Conservation (phyloP, 257 asterid species). For the Osmanthus fragrans region DNA sequence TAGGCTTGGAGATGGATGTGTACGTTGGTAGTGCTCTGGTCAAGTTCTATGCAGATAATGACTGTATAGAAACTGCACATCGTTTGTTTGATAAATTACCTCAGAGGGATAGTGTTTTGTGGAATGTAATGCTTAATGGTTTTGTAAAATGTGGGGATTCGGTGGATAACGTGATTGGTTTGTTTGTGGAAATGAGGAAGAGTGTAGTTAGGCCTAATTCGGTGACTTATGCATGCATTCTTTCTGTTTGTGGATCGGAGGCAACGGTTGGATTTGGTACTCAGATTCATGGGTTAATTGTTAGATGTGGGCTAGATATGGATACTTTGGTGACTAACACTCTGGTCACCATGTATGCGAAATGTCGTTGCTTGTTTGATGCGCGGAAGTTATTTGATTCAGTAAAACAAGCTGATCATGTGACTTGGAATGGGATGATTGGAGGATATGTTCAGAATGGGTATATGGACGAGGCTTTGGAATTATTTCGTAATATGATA, state of each 20-base stretch:
- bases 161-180: constrained; percentile 44
- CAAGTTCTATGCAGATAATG: constrained; percentile 68
- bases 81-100: constrained; percentile 74
- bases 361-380: constrained; percentile 53
- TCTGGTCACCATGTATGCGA: constrained; percentile 69
- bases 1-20: constrained; percentile 71
- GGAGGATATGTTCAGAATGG: constrained; percentile 86
- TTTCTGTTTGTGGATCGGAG: constrained; percentile 60
- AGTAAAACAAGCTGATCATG: constrained; percentile 34
- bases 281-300: constrained; percentile 66
- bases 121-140: constrained; percentile 84
- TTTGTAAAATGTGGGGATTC: constrained; percentile 44
- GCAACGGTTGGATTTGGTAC: constrained; percentile 52
- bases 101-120: constrained; percentile 64
- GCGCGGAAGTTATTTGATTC: constrained; percentile 65
- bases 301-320: constrained; percentile 60
- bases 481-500: constrained; percentile 55
- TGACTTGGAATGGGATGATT: constrained; percentile 83
- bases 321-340: constrained; percentile 69
- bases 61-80: constrained; percentile 56
- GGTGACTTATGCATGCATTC: constrained; percentile 66
- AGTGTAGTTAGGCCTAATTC: constrained; percentile 54
- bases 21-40: constrained; percentile 83
- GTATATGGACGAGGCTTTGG: constrained; percentile 51
- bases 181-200: constrained; percentile 64